Evolutionary conservation across 1,139 yeast genomes (phyloP).

Genomic region (Scheffersomyces segobiensis): DNA sequence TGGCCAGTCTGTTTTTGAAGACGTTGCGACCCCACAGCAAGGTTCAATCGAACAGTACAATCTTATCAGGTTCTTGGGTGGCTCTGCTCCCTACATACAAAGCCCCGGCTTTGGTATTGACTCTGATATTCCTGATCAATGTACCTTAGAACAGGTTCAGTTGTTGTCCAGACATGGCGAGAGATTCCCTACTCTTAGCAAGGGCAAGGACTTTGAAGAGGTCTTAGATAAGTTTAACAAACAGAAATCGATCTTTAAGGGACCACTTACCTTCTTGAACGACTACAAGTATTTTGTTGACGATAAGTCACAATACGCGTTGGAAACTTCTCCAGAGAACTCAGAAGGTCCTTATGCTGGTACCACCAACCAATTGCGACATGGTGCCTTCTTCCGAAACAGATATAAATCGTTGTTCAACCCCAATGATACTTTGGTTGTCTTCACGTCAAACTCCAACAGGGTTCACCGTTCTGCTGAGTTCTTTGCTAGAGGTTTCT

Average conservation of each 20-base stretch:
- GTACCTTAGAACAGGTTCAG: conserved; percentile 65
- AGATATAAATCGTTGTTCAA: conserved; percentile 30
- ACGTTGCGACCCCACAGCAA: conserved; percentile 39
- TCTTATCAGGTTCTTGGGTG: conserved; percentile 45
- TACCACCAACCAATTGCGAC: conserved; percentile 31
- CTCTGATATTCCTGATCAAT: conserved; percentile 48
- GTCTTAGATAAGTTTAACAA: conserved; percentile 20
- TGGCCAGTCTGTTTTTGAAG: conserved; percentile 24
- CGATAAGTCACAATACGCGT: conserved; percentile 25
- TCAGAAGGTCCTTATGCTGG: conserved; percentile 18
- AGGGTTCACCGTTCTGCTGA: conserved; percentile 31
- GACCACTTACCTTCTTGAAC: conserved; percentile 32
- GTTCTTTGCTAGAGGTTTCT: conserved; percentile 33
- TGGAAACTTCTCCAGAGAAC: conserved; percentile 18
- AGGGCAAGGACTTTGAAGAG: conserved; percentile 13
- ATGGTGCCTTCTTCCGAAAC: conserved; percentile 35
- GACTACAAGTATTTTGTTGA: conserved; percentile 34
- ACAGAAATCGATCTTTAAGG: conserved; percentile 28
- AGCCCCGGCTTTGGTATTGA: conserved; percentile 48
- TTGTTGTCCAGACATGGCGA: conserved; percentile 73
- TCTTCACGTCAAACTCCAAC: conserved; percentile 34
- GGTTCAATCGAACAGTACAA: conserved; percentile 41
- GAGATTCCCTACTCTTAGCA: conserved; percentile 49
- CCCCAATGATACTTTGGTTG: conserved; percentile 22
- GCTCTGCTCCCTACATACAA: conserved; percentile 49